Conservation (phyloP, 805 yeast genomes). For the Kazachstania africana region DNA sequence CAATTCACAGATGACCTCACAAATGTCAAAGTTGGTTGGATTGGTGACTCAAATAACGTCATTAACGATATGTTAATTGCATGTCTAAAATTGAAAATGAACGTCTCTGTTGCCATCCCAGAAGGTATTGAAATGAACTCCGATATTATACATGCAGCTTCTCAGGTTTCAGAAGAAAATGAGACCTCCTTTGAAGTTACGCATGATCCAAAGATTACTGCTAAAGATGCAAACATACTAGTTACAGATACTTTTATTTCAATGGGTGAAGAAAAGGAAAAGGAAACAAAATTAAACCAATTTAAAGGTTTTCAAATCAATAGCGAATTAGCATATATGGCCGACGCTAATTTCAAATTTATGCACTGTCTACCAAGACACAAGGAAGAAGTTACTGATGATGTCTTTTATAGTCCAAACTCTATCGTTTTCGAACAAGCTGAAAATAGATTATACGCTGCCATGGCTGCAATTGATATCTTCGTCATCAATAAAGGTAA, state of each 20-base stretch:
- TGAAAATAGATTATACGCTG: slow-evolving; percentile 92
- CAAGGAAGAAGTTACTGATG: slow-evolving; percentile 86
- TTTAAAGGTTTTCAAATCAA: slow-evolving; percentile 84
- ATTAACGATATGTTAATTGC: slow-evolving; percentile 89
- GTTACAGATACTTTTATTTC: slow-evolving; percentile 97
- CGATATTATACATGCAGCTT: slow-evolving; percentile 43
- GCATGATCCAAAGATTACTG: slow-evolving; percentile 67
- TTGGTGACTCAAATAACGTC: slow-evolving; percentile 94
- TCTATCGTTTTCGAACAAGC: slow-evolving; percentile 92
- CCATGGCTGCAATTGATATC: slow-evolving; percentile 84
- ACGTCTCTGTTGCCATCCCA: slow-evolving; percentile 21
- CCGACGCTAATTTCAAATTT: slow-evolving; percentile 71
- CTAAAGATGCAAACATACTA: slow-evolving; percentile 61
- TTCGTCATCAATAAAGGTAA: slow-evolving; percentile 79
- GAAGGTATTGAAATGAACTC: slow-evolving; percentile 34
- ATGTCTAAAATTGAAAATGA: slow-evolving; percentile 71
- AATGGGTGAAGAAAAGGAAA: slow-evolving; percentile 92
- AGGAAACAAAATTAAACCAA: slow-evolving; percentile 56
- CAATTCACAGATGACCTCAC: slow-evolving; percentile 40
- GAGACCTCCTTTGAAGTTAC: slow-evolving; percentile 45
- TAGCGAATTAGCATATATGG: slow-evolving; percentile 43
- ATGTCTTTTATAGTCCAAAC: slow-evolving; percentile 72
- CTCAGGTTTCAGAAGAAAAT: slow-evolving; percentile 37
- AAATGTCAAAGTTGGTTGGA: slow-evolving; percentile 74
- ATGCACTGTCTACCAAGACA: slow-evolving; percentile 98